Base-by-base conservation (phyloP, 345 rosid species). In the Anastatica hierochuntica region DNA sequence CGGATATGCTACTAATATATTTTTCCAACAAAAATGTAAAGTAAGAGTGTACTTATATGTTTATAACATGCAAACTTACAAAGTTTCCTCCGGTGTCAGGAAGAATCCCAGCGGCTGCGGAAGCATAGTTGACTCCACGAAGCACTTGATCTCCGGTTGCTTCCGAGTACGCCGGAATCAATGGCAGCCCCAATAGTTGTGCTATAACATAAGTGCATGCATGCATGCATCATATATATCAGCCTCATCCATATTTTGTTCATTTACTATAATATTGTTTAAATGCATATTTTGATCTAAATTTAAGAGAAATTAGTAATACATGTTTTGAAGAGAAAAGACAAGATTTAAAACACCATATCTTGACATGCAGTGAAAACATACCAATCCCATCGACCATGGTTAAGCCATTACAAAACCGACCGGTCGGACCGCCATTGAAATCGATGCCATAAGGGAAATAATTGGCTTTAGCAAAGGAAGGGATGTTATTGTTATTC, bases 351-450 rank as follows among this genome's bases (percentile, higher is more conserved):
- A n/a, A 29, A 29, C n/a, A 29, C 7, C 10, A 29, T 4, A 29
- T 29, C 5, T 5, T 29, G 8, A 51, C 38, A 46, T 40, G 44
- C 27, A 47, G 20, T 11, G n/a, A 16, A 15, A 37, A 11, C 51
- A 26, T 52, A 87, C 98, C 96, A 40, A 92, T 88, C 48, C 72
- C 81, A 51, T 92, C 98, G 39, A 85, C 95, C 88, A 92, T 88
- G 60, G 98, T 92, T 69, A 75, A 77, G 10, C 98, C 98, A 61
- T 92, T 92, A 58, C 83, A 84, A 73, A 92, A 92, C n/a, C 98
- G 95, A 37, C 98, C 98, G 11, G 33, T 29, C 33, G 33, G 33
- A 14, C 98, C 96, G 1, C 86, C 90, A 41, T 70, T 81, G 74
- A 92, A 92, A 67, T 92, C 98, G 26, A 92, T 92, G 19, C 98